phyloP scores from a whole-genome alignment of 768 basidiomycete species.

The Suillus variegatus region DNA sequence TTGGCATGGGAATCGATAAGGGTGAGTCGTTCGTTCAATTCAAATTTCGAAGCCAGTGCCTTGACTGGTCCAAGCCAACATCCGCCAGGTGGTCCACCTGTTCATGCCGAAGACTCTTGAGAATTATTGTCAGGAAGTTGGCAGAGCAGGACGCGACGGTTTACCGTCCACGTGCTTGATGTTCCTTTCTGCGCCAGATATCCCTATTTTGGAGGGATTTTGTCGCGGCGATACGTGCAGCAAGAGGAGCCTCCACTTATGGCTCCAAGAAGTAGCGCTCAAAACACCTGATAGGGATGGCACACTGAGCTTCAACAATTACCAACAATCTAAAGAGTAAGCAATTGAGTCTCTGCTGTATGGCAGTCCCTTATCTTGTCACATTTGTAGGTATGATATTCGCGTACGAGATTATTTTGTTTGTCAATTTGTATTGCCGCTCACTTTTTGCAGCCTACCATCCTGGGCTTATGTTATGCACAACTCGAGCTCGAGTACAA shows the following conservation, averaged over 20 bases:
- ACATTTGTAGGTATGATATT: conserved; percentile 38
- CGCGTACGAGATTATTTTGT: conserved; percentile 24
- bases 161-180: conserved; percentile 45
- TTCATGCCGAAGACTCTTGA: conserved; percentile 49
- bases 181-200: conserved; percentile 44
- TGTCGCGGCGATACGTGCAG: conserved; percentile 48
- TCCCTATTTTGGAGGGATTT: conserved; percentile 50
- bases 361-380: not conserved
- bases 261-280: conserved; percentile 41
- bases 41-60: not conserved
- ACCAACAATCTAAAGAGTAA: conserved; percentile 41
- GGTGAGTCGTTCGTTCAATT: conserved; percentile 17
- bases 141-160: conserved; percentile 45
- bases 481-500: conserved; percentile 48
- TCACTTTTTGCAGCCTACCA: conserved; percentile 34
- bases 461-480: conserved; percentile 46
- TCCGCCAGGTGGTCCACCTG: conserved; percentile 43
- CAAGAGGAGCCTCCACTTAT: conserved; percentile 38
- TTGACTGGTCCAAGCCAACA: conserved; percentile 25
- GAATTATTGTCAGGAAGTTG: conserved; percentile 48
- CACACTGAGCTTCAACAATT: conserved; percentile 42
- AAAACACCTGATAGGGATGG: conserved; percentile 38
- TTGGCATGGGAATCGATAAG: conserved; percentile 50
- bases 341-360: conserved; percentile 12
- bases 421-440: not conserved